Evolutionary conservation across 305 asterid species (phyloP).

Genomic region (Fraxinus velutina): DNA sequence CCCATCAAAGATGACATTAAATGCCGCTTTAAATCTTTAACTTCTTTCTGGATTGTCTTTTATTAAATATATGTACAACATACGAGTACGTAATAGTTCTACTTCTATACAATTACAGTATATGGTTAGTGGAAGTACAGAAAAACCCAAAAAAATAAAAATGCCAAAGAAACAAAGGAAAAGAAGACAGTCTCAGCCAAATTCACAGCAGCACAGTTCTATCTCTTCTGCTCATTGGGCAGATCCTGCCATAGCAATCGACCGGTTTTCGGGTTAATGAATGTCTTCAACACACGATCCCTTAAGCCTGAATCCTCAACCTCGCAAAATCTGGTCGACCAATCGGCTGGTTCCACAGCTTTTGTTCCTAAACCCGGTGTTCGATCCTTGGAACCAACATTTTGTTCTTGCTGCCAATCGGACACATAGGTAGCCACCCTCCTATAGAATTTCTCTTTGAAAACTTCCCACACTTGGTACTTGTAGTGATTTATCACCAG

Average conservation of each 20-base stretch:
- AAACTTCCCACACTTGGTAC: conserved; percentile 82
- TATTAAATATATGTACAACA: neutral
- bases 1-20: neutral
- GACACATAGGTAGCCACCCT: conserved; percentile 74
- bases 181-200: neutral
- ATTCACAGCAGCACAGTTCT: neutral
- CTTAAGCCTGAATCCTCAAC: conserved; percentile 50
- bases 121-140: neutral
- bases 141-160: neutral
- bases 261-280: conserved; percentile 38
- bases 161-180: neutral
- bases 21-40: neutral
- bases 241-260: conserved; percentile 58
- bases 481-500: conserved; percentile 69
- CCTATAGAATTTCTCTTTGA: conserved; percentile 60
- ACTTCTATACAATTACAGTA: neutral
- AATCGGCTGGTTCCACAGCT: conserved; percentile 61
- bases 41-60: neutral
- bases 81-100: neutral
- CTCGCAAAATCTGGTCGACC: conserved; percentile 63
- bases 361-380: conserved; percentile 72
- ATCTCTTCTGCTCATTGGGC: neutral
- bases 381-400: conserved; percentile 59
- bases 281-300: conserved; percentile 36
- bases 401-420: conserved; percentile 63